phyloP scores from a whole-genome alignment of 202 grass and related monocot species.

The Eragrostis tef region DNA sequence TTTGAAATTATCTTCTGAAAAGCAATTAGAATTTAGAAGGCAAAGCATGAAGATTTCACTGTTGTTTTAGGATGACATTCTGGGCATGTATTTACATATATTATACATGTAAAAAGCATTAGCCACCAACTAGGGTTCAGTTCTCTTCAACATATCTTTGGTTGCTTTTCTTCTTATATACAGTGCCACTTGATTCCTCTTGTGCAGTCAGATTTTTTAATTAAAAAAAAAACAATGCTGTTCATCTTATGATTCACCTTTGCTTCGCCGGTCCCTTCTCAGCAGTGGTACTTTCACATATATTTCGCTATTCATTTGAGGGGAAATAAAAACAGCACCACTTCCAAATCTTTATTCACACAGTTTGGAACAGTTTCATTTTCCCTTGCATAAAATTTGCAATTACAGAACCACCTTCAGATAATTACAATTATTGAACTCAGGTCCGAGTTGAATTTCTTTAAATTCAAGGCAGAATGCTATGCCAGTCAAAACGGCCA shows the following conservation, averaged over 20 bases:
- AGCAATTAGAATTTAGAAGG: too few relatives aligned
- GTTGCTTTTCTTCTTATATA: neutral
- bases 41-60: too few relatives aligned
- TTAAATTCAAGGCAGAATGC: slow-evolving; percentile 7
- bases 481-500: neutral
- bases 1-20: too few relatives aligned
- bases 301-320: neutral
- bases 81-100: too few relatives aligned
- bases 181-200: neutral
- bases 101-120: too few relatives aligned
- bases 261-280: neutral
- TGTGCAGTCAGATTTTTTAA: neutral
- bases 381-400: neutral
- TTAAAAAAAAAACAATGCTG: neutral
- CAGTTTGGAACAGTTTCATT: neutral
- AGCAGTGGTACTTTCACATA: neutral
- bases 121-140: neutral
- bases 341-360: neutral
- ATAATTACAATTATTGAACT: neutral
- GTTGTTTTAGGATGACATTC: too few relatives aligned
- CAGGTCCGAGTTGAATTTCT: neutral
- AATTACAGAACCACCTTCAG: neutral
- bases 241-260: too few relatives aligned
- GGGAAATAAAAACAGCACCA: neutral
- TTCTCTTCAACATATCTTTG: neutral